Percentiles rank a stretch among this genome's conserved stretches.
phyloP scores from a whole-genome alignment of 73 alveolate species.

The Stentor roeselii region DNA sequence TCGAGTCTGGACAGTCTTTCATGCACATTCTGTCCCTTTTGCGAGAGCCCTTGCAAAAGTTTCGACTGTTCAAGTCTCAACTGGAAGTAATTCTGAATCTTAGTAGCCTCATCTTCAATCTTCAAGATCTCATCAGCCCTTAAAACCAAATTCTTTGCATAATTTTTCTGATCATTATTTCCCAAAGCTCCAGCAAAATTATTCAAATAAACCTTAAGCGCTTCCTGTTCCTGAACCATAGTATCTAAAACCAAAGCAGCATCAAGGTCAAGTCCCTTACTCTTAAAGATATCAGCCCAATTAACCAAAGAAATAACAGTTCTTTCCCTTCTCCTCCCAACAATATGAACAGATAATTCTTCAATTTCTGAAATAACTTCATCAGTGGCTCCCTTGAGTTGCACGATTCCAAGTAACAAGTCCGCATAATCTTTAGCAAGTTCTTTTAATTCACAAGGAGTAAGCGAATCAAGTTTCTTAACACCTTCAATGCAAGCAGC shows the following conservation, averaged over 20 bases:
- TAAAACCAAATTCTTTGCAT: too few relatives aligned
- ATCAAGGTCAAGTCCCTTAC: conserved; percentile 4
- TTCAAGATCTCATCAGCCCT: neutral
- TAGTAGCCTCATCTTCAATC: neutral
- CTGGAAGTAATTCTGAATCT: neutral
- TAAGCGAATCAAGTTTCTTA: neutral
- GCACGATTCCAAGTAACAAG: neutral
- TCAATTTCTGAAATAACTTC: neutral
- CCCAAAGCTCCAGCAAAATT: neutral
- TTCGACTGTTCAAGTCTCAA: conserved; percentile 10
- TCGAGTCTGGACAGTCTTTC: neutral
- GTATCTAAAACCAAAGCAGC: neutral
- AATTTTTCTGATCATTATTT: neutral
- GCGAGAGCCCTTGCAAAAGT: neutral
- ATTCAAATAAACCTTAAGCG: neutral
- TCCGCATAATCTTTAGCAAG: neutral
- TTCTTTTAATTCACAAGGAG: neutral
- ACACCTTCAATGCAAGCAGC: neutral
- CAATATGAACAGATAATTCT: neutral
- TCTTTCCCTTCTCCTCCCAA: neutral
- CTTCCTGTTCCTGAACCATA: neutral
- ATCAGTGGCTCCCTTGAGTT: neutral
- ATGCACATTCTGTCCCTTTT: neutral
- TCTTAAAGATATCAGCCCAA: conserved; percentile 8
- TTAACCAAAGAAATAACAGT: neutral